Evolutionary conservation across 2,329 filamentous ascomycete species (phyloP).

Genomic region (Sporothrix protearum): DNA sequence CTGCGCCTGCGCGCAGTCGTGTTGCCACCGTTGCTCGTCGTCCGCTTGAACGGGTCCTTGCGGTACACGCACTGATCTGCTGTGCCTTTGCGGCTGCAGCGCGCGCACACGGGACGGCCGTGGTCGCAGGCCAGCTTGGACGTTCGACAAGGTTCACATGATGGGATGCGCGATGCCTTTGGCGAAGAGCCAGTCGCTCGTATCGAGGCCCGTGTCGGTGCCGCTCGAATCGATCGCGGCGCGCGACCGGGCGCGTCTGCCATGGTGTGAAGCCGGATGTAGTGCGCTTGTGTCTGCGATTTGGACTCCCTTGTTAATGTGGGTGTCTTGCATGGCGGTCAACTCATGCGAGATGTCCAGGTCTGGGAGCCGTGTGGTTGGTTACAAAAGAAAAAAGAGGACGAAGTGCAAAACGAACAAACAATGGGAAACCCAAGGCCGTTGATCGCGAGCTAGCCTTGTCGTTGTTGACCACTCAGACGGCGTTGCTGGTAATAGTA

Average conservation of each 20-base stretch:
- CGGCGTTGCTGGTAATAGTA: not conserved
- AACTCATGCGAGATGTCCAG: not conserved
- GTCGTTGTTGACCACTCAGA: not conserved
- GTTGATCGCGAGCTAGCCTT: not conserved
- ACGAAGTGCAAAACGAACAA: not conserved
- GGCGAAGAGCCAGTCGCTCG: not conserved
- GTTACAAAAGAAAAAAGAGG: not conserved
- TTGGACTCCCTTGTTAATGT: not conserved
- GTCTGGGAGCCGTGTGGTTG: not conserved
- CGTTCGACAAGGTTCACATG: constrained; percentile 21
- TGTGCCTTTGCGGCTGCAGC: constrained; percentile 13
- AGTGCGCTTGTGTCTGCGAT: not conserved
- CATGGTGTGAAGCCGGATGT: not conserved
- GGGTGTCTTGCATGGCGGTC: not conserved
- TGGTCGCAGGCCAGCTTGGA: constrained; percentile 23
- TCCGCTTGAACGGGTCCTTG: constrained; percentile 18
- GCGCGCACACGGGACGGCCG: constrained; percentile 16
- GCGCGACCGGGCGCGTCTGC: not conserved
- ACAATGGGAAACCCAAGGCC: not conserved
- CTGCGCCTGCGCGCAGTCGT: not conserved
- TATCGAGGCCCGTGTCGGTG: not conserved
- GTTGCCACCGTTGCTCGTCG: not conserved
- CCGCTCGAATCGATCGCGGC: not conserved
- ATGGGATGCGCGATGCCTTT: constrained; percentile 1
- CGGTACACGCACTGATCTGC: constrained; percentile 16